These are phyloP conservation scores for Neoboletus magnificus DNA, from an alignment of 768 basidiomycete species.

Conservation along the genomic window DNA sequence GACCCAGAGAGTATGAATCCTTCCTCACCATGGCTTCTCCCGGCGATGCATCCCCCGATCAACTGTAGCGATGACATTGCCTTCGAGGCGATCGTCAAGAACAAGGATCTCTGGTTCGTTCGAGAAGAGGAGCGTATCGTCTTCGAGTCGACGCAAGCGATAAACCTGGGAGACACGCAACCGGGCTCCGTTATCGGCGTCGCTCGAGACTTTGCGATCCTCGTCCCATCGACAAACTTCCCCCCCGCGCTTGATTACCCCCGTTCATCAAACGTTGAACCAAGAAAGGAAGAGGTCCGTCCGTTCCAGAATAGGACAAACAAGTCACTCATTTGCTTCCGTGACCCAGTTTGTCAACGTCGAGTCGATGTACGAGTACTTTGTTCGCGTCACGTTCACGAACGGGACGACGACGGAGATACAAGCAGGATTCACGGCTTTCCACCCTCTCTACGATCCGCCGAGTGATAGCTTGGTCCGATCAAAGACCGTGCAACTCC, in stretches of 20 bases:
- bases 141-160: conserved; percentile 9
- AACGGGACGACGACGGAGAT: background rate
- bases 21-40: background rate
- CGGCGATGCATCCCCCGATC: too few relatives aligned
- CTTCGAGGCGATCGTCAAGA: background rate
- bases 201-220: conserved; percentile 4
- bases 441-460: background rate
- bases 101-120: conserved; percentile 5
- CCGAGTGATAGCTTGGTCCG: background rate
- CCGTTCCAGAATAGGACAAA: background rate
- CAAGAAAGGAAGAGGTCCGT: background rate
- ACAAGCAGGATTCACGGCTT: background rate
- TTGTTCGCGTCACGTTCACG: background rate
- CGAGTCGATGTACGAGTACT: background rate
- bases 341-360: background rate
- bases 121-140: conserved; percentile 15
- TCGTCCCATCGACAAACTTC: conserved; percentile 17
- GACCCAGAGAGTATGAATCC: background rate
- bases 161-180: too few relatives aligned
- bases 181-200: background rate
- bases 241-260: conserved; percentile 9
- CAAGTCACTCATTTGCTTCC: background rate
- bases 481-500: background rate
- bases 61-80: background rate
- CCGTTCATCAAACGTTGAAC: background rate